phyloP scores from a whole-genome alignment of 208 protist species.

The Leishmania amazonensis region DNA sequence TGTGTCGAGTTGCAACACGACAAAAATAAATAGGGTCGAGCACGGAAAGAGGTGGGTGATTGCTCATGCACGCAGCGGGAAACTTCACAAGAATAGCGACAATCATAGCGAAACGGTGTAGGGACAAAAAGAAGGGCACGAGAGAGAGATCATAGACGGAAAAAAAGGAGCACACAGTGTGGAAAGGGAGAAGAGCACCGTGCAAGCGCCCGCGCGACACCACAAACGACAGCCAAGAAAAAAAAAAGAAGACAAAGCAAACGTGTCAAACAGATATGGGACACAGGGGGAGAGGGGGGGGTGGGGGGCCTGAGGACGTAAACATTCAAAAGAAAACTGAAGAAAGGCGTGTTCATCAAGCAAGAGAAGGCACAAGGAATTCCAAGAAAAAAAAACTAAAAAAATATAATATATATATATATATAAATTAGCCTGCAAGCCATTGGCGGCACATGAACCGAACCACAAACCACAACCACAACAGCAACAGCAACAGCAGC shows the following conservation, averaged over 20 bases:
- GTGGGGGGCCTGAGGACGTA: not conserved
- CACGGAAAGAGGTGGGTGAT: not conserved
- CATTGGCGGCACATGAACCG: not conserved
- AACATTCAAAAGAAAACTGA: not conserved
- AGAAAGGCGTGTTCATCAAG: not conserved
- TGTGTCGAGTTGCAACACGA: not conserved
- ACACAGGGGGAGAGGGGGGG: too few relatives aligned
- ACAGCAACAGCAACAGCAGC: not conserved
- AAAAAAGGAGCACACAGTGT: not conserved
- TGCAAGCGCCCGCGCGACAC: not conserved
- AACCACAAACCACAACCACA: not conserved
- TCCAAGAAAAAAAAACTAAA: not conserved
- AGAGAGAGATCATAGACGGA: not conserved
- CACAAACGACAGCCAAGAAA: not conserved
- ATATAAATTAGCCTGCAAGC: not conserved
- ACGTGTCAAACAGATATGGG: too few relatives aligned
- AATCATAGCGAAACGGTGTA: not conserved
- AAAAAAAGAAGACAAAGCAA: not conserved
- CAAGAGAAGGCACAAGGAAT: not conserved
- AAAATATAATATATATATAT: not conserved
- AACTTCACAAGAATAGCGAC: not conserved
- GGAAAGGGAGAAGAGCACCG: not conserved
- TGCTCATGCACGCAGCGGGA: not conserved
- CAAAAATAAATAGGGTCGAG: not conserved
- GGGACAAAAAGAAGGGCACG: constrained; percentile 9